Evolutionary conservation across 768 basidiomycete genomes (phyloP), one percentile per base, ranked within the genome.

Genomic region (Naematelia aurantialba): DNA sequence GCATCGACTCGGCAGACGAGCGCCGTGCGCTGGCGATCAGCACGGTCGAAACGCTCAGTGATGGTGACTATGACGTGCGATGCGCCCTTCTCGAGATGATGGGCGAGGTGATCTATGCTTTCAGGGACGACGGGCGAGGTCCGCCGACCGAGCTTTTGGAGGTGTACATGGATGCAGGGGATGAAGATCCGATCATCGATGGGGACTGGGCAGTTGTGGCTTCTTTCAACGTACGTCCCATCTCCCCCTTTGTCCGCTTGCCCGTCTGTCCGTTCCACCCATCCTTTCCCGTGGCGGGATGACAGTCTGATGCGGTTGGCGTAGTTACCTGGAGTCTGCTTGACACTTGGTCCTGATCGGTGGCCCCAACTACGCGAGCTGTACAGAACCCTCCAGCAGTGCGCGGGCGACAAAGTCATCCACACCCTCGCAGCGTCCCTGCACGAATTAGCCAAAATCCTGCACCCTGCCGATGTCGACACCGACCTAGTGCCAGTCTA

Each of bases 261-360:
- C n/a, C n/a, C n/a, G n/a, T n/a, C n/a, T n/a, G n/a, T n/a, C n/a
- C n/a, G n/a, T n/a, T n/a, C n/a, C n/a, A n/a, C n/a, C n/a, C n/a
- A n/a, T n/a, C n/a, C n/a, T n/a, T n/a, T n/a, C n/a, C n/a, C n/a
- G n/a, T n/a, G n/a, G n/a, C n/a, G n/a, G 27, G 30, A 4, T 26
- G 5, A 3, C 19, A 10, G 3, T 31, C 29, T 30, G 3, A 26
- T 19, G 22, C 24, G 25, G 55, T 49, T 46, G 11, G 30, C 39
- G 4, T 89, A 96, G 78, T 88, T 89, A 70, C 94, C 94, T 22
- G 93, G 91, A 4, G 89, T 97, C 5, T 84, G 86, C 2, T 81
- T 91, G 4, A 88, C 91, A 0, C 80, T 96, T 25, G 94, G 94
- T 3, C 78, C 79, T 12, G 76, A 78, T 0, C 83, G 89, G 46